Base-by-base conservation (phyloP, 2,329 filamentous ascomycete species). In the Pyricularia pennisetigena region DNA sequence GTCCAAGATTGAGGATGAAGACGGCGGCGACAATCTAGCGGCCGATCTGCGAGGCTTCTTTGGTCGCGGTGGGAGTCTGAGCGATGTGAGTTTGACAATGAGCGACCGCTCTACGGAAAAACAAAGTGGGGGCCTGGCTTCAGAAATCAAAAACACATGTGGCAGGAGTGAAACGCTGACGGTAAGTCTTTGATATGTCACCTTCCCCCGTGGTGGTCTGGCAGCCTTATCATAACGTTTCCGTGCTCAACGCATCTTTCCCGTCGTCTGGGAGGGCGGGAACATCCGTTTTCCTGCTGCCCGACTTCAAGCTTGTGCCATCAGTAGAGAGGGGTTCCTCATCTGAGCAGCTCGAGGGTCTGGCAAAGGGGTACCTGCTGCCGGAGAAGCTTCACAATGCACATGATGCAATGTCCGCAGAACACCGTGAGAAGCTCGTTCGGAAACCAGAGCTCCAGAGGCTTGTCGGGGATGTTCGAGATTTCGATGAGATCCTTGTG, bases 1-100 rank as follows among this genome's bases (percentile, higher is more conserved):
- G 30, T 94, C 90, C 74, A 86, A 87, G 69, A 96, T 97, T 70
- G 93, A 97, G 76, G 89, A 97, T 64, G 93, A 96, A 69, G 86
- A 89, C 72, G 84, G 78, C 74, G 86, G 81, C 20, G 84, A 88
- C 72, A 89, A 89, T 72, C 77, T 94, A 23, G 88, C 89, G 6
- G 87, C 89, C 54, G 88, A 91, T 68, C 77, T 97, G 69, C 94
- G 92, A 76, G 83, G 86, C 72, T 75, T 92, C 49, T 79, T 92
- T 70, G 89, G 89, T 2, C 82, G 88, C 8, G 87, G 88, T 3
- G 90, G 90, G 3, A 79, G 80, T 67, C 91, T 86, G 76, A 85
- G 83, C 69, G 88, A 93, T 82, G 90, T 90, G 77, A 79, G 83
- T 82, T 61, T 57, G 4, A 26, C 23, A 41, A 26, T 9, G 24